A percentile compares a stretch with the other conserved stretches of the same genome.
Evolutionary conservation across 495 filamentous ascomycete species (phyloP).

Genomic region (Hypoxylon crocopeplum): DNA sequence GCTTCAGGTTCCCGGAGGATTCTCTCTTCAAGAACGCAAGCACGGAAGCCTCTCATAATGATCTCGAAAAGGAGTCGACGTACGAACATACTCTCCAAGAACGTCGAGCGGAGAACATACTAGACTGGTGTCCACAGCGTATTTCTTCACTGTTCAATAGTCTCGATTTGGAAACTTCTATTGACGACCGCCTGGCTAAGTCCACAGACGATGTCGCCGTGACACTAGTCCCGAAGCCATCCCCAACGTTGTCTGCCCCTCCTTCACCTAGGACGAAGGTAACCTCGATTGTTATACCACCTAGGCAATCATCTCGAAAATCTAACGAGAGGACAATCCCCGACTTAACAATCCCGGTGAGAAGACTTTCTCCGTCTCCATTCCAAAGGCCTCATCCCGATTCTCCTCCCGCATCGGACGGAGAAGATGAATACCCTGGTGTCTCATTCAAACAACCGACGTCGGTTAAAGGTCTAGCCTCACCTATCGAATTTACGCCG

Average conservation of each 20-base stretch:
- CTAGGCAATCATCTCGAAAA: constrained; percentile 4
- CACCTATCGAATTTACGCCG: not conserved
- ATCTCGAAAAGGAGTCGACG: not conserved
- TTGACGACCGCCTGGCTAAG: constrained; percentile 15
- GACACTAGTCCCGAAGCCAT: not conserved
- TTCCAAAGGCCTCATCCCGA: constrained; percentile 12
- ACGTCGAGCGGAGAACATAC: constrained; percentile 11
- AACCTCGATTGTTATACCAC: not conserved
- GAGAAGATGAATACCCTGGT: no score
- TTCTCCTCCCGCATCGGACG: constrained; percentile 26
- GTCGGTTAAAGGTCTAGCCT: no score
- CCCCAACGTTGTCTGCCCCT: constrained; percentile 27
- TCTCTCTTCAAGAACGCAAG: constrained; percentile 8
- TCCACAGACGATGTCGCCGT: not conserved
- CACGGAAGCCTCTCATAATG: not conserved
- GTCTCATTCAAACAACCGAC: no score
- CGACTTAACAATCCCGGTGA: not conserved
- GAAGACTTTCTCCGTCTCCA: not conserved
- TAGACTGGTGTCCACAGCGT: constrained; percentile 39
- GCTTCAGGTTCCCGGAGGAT: constrained; percentile 34
- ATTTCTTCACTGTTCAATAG: constrained; percentile 37
- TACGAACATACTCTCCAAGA: not conserved
- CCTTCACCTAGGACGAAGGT: constrained; percentile 19
- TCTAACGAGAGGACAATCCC: not conserved
- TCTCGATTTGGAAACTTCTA: constrained; percentile 33